Evolutionary conservation across 176 grass and related monocot genomes (phyloP), one percentile per base, ranked within the genome.

Genomic region (Musa itinerans): DNA sequence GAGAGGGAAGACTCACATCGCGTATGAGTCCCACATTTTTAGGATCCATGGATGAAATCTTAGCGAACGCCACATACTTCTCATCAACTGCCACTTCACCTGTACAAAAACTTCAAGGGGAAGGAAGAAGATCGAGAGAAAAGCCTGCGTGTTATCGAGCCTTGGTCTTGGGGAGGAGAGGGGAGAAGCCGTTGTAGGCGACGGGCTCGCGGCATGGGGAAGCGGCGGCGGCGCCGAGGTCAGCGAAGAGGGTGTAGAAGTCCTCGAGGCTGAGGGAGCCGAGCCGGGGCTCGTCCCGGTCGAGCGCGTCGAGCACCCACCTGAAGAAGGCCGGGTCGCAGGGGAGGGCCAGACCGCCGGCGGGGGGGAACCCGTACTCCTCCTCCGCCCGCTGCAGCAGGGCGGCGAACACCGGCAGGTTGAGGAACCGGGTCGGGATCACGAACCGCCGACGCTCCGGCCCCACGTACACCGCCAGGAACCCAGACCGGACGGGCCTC

Each of bases 231-330:
- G 48, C 43, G 74, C 34, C 14, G 70, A 8, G 17, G 34, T 65
- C 74, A 19, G 58, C 75, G 75, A 65, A 77, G 20, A 77, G 61
- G n/a, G 48, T 48, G 61, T 65, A 61, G 20, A 77, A 65, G 58
- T 11, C 59, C 20, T 77, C 75, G 75, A 65, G 75, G 11, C 15
- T n/a, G 14, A 65, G 43, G 5, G 19, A 2, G 19, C 61, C 20
- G 59, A 77, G 65, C 10, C 58, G 75, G 59, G 19, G 3, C 75
- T 77, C 75, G 61, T 77, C 75, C 16, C 75, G 75, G 13, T 17
- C 48, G 75, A 77, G 75, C 11, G 59, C 58, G 75, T 77, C 75
- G 59, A 77, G n/a, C 59, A 77, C 75, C 55, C 59, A 77, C n/a
- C 53, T 25, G 66, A 79, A 79, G 53, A 79, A 71, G 26, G 65